Conservation (phyloP, 768 basidiomycete genomes). For the Boletus rex-veris region DNA sequence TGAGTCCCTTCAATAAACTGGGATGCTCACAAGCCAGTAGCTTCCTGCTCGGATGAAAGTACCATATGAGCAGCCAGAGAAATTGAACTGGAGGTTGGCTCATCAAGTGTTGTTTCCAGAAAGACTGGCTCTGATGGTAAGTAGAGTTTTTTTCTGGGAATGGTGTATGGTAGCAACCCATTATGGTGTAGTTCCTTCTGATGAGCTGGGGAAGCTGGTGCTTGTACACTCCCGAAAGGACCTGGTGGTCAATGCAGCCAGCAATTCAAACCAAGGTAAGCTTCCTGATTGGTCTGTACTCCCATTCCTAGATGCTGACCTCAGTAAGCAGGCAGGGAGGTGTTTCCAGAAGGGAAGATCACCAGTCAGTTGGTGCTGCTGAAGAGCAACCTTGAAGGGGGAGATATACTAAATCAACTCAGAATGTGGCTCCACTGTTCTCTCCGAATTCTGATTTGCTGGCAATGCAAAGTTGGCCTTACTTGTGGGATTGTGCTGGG, state of each 20-base stretch:
- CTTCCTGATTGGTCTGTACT: background rate
- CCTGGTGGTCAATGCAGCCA: background rate
- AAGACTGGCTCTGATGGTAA: background rate
- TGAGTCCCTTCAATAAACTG: background rate
- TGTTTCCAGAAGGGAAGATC: background rate
- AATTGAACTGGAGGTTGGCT: background rate
- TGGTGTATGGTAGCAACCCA: background rate
- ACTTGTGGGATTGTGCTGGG: background rate
- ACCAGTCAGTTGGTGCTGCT: background rate
- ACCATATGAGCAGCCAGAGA: background rate
- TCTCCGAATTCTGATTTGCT: constrained; percentile 1
- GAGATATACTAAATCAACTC: background rate
- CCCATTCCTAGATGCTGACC: background rate
- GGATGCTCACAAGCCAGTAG: background rate
- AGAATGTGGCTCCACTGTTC: constrained; percentile 2
- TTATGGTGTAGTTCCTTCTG: background rate
- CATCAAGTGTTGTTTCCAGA: background rate
- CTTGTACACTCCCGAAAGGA: background rate
- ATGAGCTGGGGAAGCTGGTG: background rate
- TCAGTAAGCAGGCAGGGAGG: background rate
- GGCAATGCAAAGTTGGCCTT: background rate
- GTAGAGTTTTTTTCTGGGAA: background rate
- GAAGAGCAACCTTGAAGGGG: background rate
- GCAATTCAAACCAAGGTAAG: background rate
- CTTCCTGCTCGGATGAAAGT: background rate